A percentile compares a stretch with the other conserved stretches of the same genome.
phyloP scores from a whole-genome alignment of 768 basidiomycete species.

The Hydnomerulius pinastri region DNA sequence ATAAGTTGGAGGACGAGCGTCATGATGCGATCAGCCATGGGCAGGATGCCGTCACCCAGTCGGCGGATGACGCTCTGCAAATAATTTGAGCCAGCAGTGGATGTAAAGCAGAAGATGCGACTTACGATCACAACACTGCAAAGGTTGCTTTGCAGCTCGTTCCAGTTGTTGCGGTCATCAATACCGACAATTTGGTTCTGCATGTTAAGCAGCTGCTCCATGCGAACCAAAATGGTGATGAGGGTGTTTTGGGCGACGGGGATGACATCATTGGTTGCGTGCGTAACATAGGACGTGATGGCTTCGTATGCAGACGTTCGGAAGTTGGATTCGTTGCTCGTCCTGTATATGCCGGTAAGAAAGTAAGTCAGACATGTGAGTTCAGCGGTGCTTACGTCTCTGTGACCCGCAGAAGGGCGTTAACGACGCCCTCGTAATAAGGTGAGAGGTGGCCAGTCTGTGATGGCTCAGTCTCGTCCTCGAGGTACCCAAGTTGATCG shows the following conservation, averaged over 20 bases:
- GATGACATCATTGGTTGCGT: slow-evolving; percentile 79
- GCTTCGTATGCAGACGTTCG: slow-evolving; percentile 97
- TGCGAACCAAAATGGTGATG: slow-evolving; percentile 80
- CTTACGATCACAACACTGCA: slow-evolving; percentile 87
- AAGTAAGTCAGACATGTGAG: background rate
- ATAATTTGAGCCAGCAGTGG: slow-evolving; percentile 3
- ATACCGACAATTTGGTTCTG: slow-evolving; percentile 94
- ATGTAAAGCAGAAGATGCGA: slow-evolving; percentile 7
- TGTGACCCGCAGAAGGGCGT: slow-evolving; percentile 81
- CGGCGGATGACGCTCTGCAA: slow-evolving; percentile 81
- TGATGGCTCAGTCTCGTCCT: slow-evolving; percentile 56
- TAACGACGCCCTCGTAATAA: slow-evolving; percentile 86
- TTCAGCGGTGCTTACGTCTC: slow-evolving; percentile 62
- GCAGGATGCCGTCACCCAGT: slow-evolving; percentile 78
- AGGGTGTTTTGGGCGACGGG: slow-evolving; percentile 80
- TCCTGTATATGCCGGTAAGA: slow-evolving; percentile 41
- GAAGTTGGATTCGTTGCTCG: slow-evolving; percentile 88
- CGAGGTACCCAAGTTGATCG: slow-evolving; percentile 79
- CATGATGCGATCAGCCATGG: slow-evolving; percentile 94
- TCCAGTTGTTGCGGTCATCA: slow-evolving; percentile 99
- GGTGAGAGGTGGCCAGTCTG: slow-evolving; percentile 73
- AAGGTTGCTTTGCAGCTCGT: slow-evolving; percentile 94
- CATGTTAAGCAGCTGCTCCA: slow-evolving; percentile 84
- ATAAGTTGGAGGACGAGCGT: slow-evolving; percentile 85
- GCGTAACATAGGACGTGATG: slow-evolving; percentile 82